These are phyloP conservation scores for Boletus reticuloceps DNA, from an alignment of 768 basidiomycete species.

Conservation along the genomic window DNA sequence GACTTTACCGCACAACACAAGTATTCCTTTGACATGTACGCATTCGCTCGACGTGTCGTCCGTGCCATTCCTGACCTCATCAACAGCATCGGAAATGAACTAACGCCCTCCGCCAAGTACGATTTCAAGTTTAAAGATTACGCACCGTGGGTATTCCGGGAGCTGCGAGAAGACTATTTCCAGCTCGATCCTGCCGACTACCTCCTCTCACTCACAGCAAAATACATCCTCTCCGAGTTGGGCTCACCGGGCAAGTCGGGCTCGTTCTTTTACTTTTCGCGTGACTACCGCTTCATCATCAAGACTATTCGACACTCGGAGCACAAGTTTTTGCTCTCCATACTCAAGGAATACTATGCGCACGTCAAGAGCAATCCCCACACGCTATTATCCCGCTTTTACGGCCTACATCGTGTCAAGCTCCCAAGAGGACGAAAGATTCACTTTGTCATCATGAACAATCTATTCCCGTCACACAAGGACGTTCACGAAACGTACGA, in stretches of 20 bases:
- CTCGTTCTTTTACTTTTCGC: constrained; percentile 98
- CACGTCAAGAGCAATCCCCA: constrained; percentile 92
- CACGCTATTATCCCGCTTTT: constrained; percentile 90
- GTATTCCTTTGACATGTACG: constrained; percentile 95
- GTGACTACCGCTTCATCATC: constrained; percentile 99
- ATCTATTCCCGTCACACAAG: constrained; percentile 95
- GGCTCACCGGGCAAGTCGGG: constrained; percentile 98
- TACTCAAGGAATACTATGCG: constrained; percentile 79
- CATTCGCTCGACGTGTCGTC: constrained; percentile 3
- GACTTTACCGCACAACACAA: constrained; percentile 91
- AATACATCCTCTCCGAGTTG: constrained; percentile 96
- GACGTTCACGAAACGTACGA: constrained; percentile 99
- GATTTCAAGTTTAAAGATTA: constrained; percentile 99
- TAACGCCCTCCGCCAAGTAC: constrained; percentile 96
- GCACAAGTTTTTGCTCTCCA: constrained; percentile 86
- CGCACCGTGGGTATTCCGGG: constrained; percentile 96
- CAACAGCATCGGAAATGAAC: constrained; percentile 87
- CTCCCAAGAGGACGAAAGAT: constrained; percentile 92
- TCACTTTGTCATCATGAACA: constrained; percentile 99
- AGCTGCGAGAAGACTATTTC: constrained; percentile 91
- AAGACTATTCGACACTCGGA: constrained; percentile 96
- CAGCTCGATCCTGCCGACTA: constrained; percentile 97
- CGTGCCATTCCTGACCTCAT: constrained; percentile 1
- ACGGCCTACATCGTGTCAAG: constrained; percentile 97
- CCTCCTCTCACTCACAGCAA: constrained; percentile 91